Percentiles rank a stretch among this genome's conserved stretches.
phyloP scores from a whole-genome alignment of 352 stramenopile genomes.

The Phytophthora sp. region DNA sequence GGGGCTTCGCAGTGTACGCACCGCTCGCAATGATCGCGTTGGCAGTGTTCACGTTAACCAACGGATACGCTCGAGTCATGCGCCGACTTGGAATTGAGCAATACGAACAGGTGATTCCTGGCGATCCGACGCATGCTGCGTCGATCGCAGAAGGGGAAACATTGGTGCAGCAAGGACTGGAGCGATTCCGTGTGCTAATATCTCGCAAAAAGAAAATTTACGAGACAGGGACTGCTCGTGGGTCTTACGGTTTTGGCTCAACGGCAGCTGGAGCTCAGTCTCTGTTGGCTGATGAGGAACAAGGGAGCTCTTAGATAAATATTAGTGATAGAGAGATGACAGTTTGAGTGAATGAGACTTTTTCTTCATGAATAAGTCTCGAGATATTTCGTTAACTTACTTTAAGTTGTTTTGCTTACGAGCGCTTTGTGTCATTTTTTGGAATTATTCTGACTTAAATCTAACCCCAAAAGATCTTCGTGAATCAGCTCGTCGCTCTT shows the following conservation, averaged over 20 bases:
- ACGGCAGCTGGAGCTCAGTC: constrained; percentile 24
- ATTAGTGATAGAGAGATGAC: constrained; percentile 8
- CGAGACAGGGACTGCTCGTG: constrained; percentile 26
- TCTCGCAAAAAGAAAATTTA: constrained; percentile 47
- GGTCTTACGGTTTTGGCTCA: constrained; percentile 44
- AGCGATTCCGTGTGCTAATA: constrained; percentile 45
- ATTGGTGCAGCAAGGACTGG: constrained; percentile 59
- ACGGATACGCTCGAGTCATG: constrained; percentile 65
- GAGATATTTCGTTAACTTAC: neutral
- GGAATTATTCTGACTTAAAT: too few relatives aligned
- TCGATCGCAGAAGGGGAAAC: constrained; percentile 54
- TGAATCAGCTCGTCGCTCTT: too few relatives aligned
- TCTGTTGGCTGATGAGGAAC: constrained; percentile 27
- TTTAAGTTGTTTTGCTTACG: constrained; percentile 1
- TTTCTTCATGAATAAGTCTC: too few relatives aligned
- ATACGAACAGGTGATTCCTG: constrained; percentile 65
- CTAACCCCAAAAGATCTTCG: constrained; percentile 6
- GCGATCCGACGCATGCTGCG: constrained; percentile 39
- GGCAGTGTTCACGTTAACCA: constrained; percentile 48
- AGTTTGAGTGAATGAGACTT: too few relatives aligned
- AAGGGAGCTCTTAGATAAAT: neutral
- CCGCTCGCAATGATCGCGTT: constrained; percentile 63
- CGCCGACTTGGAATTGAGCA: constrained; percentile 64
- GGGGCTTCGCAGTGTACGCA: constrained; percentile 62
- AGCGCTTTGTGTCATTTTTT: too few relatives aligned